Conservation (phyloP, 2,329 filamentous ascomycete species). For the Monosporascus sp. region DNA sequence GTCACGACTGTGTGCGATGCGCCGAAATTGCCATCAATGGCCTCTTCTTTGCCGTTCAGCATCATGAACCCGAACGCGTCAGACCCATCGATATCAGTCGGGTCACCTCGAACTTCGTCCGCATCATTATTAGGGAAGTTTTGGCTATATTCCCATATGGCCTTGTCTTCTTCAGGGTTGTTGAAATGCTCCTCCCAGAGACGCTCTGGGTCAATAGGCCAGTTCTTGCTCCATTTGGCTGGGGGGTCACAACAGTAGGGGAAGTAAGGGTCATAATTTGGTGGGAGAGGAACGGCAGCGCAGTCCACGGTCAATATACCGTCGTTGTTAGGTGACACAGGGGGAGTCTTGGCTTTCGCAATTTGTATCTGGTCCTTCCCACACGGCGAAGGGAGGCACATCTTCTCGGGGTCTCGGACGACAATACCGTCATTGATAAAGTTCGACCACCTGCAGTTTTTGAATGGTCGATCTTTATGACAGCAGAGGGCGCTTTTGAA, state of each 20-base stretch:
- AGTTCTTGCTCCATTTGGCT: constrained; percentile 11
- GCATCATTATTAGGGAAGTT: constrained; percentile 17
- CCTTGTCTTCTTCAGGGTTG: constrained; percentile 13
- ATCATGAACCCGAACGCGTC: constrained; percentile 28
- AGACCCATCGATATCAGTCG: constrained; percentile 7
- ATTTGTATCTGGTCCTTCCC: too few relatives aligned
- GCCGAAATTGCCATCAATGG: constrained; percentile 21
- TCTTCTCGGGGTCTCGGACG: too few relatives aligned
- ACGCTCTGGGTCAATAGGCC: constrained; percentile 22
- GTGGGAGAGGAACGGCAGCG: background rate
- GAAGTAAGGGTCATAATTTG: background rate
- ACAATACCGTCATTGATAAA: too few relatives aligned
- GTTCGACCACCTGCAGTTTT: too few relatives aligned
- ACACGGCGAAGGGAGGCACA: too few relatives aligned
- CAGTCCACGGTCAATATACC: constrained; percentile 7
- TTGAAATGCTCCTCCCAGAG: constrained; percentile 14
- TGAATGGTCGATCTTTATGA: too few relatives aligned
- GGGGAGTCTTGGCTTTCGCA: too few relatives aligned
- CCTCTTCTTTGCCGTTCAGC: constrained; percentile 22
- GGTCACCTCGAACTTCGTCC: constrained; percentile 11
- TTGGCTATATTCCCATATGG: constrained; percentile 14
- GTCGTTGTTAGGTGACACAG: too few relatives aligned
- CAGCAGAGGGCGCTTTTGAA: too few relatives aligned
- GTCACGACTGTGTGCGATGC: constrained; percentile 15
- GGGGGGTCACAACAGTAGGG: constrained; percentile 6